Base-by-base conservation (phyloP, 306 rosid genomes). In the Cicer yamashitae region DNA sequence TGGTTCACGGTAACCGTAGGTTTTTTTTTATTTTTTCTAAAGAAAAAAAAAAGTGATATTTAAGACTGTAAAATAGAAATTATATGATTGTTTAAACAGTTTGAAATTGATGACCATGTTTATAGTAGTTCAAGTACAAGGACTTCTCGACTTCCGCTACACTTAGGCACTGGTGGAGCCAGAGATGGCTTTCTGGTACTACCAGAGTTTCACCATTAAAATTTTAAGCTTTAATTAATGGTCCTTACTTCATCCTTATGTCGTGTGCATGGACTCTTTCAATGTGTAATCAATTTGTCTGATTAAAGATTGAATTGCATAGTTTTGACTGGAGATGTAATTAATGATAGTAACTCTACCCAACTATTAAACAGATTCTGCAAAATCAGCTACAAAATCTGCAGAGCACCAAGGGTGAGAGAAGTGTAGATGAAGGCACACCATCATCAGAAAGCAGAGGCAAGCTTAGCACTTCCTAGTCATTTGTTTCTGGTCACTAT, bases 331-430 rank as follows among this genome's bases (percentile, higher is more conserved):
- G 34, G 20, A 62, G 46, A 44, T 41, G 70, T 37, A 67, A 53
- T 76, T 44, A 41, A 47, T 41, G 41, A 8, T 17, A 25, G 7
- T 40, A 47, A 70, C 65, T 82, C 13, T 15, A 0, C 3, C 38
- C 3, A 6, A 8, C 61, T 47, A 65, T 14, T 18, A 3, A 37
- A 77, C 87, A 90, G 99, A 71, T 70, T 58, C 82, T 90, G 76
- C 90, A 90, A 83, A 83, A 83, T 69, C 92, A 92, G 77, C 84
- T 88, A 56, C 87, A 77, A 79, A 85, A 61, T 74, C 83, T 94
- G 60, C 89, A 83, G 83, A 84, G 75, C 56, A 81, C 76, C 12
- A 78, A 72, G 60, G 77, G 66, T 1, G 81, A 81, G 17, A 83
- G 67, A 78, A 78, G 75, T 76, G 70, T 34, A 14, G 82, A 77